These are phyloP conservation scores for Vitis vinifera DNA, from an alignment of 164 flowering plant genomes.

Conservation along the genomic window ASM3070453v1 NC_081809.1:1078001-1078500, in stretches of 20 bases:
- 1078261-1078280: constrained; percentile 75
- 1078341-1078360: constrained; percentile 30
- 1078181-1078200: constrained; percentile 64
- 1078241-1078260: constrained; percentile 66
- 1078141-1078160: constrained; percentile 31
- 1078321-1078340: constrained; percentile 53
- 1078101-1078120: constrained; percentile 18
- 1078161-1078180: constrained; percentile 32
- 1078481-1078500: not conserved
- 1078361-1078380: constrained; percentile 21
- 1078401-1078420: not conserved
- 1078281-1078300: constrained; percentile 42
- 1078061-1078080: constrained; percentile 34
- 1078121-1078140: constrained; percentile 16
- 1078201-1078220: constrained; percentile 69
- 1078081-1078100: constrained; percentile 39
- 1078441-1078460: not conserved
- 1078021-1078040: constrained; percentile 48
- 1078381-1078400: constrained; percentile 39
- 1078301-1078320: constrained; percentile 26
- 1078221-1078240: constrained; percentile 51
- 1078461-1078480: not conserved
- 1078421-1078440: not conserved
- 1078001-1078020: constrained; percentile 35
- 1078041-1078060: constrained; percentile 54